Conservation (phyloP, 2,329 filamentous ascomycete species). For the Fusarium tjaetaba region DNA sequence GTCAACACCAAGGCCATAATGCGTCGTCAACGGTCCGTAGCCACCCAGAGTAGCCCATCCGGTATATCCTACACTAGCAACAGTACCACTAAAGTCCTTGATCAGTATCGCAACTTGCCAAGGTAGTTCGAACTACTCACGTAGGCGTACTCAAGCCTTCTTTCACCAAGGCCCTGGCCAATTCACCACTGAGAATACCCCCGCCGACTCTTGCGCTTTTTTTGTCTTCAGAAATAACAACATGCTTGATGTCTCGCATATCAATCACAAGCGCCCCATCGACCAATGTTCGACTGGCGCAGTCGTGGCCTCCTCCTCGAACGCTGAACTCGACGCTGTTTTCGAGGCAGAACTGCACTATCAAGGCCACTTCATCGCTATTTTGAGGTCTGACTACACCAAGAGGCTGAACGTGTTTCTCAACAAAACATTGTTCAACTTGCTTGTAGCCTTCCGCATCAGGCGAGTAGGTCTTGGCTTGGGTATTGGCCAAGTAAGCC, state of each 20-base stretch:
- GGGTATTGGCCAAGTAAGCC: not conserved
- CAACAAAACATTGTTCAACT: not conserved
- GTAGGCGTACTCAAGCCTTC: not conserved
- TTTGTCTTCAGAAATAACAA: not conserved
- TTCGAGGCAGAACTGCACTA: not conserved
- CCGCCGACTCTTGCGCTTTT: conserved; percentile 1
- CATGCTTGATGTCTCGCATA: conserved; percentile 25
- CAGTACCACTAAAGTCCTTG: fast-evolving
- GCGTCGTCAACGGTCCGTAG: not conserved
- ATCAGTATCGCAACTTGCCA: fast-evolving
- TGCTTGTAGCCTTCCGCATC: conserved; percentile 29
- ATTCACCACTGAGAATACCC: not conserved
- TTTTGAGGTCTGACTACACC: not conserved
- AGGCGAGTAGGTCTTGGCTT: fast-evolving
- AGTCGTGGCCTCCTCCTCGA: conserved; percentile 16
- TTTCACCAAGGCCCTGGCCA: not conserved
- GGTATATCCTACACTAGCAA: conserved; percentile 11
- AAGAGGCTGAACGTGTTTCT: not conserved
- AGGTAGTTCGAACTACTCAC: fast-evolving
- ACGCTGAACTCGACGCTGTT: conserved; percentile 1
- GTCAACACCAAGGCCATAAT: conserved; percentile 9
- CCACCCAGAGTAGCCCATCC: conserved; percentile 24
- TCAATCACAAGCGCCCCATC: conserved; percentile 12
- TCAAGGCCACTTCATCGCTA: not conserved
- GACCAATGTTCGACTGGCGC: not conserved